Evolutionary conservation across 768 basidiomycete species (phyloP).

Genomic region (Termitomyces sp.): DNA sequence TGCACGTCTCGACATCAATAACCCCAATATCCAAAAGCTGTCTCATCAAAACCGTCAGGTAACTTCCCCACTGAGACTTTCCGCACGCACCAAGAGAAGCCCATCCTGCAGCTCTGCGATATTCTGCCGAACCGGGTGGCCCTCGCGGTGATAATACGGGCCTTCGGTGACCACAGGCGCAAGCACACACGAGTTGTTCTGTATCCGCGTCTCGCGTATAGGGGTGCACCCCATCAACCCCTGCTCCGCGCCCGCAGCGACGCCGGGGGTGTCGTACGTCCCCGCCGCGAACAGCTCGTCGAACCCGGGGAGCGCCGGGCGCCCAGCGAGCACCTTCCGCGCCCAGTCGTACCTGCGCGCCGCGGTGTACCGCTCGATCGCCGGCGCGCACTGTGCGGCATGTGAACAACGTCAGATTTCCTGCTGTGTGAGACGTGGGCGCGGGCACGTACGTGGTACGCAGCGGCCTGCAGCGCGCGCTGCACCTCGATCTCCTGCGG

Average conservation of each 20-base stretch:
- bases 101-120: constrained; percentile 50
- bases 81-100: constrained; percentile 37
- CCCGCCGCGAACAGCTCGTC: constrained; percentile 37
- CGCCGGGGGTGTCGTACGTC: constrained; percentile 25
- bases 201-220: constrained; percentile 39
- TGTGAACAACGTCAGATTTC: not conserved
- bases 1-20: constrained; percentile 51
- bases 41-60: too few species aligned
- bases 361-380: constrained; percentile 45
- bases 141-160: constrained; percentile 45
- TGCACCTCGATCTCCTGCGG: constrained; percentile 42
- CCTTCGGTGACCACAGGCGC: constrained; percentile 50
- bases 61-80: too few species aligned
- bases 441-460: constrained; percentile 37
- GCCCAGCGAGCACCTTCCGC: constrained; percentile 36
- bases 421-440: not conserved
- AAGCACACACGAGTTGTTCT: constrained; percentile 51
- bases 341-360: constrained; percentile 41
- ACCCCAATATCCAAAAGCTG: constrained; percentile 51
- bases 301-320: constrained; percentile 30
- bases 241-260: constrained; percentile 20
- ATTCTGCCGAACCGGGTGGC: constrained; percentile 47
- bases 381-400: constrained; percentile 50
- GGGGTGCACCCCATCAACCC: constrained; percentile 39
- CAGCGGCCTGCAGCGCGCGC: constrained; percentile 43